Evolutionary conservation across 148 eudicot species (phyloP), one percentile per base, ranked within the genome.

Genomic region (Chenopodium berlandieri): DNA sequence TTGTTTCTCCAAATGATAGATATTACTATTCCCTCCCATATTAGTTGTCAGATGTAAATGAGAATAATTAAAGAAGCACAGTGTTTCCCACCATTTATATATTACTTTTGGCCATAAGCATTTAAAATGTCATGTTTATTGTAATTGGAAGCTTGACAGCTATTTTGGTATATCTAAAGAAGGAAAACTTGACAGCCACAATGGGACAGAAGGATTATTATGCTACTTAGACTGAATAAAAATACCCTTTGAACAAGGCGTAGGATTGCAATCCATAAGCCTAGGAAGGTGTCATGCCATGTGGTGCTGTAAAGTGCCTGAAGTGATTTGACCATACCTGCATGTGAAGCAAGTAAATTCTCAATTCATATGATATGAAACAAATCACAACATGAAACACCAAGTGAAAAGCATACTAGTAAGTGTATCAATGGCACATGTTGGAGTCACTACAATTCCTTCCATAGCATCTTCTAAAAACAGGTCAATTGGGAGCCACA

Each of bases 171-270:
- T 14, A 54, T 54, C 14, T 54, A 54, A 54, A 54, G 14, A 54
- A 10, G 14, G 58, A 14, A 54, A 54, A 3, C 58, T 54, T 54
- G 50, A 47, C 50, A 54, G 14, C 58, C 14, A 54, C 2, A 54
- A 54, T 12, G 58, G 14, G 17, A 54, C 17, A 3, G 4, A 54
- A 14, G 9, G 20, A 69, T 9, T 70, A 72, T 37, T 74, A 80
- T 70, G 60, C 63, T 77, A 62, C n/a, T n/a, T 48, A 27, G 76
- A 3, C 30, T 88, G 83, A 71, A 80, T 46, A 58, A 7, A 84
- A 81, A 77, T 81, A 96, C 99, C 92, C 99, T 91, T 80, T 96
- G 97, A 82, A 94, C 94, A 88, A 96, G 98, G 63, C 99, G 91
- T 77, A 96, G 73, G 80, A 90, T 92, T 47, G 99, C 90, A 86